phyloP scores from a whole-genome alignment of 2,329 filamentous ascomycete genomes.

The Diplodia mutila region DNA sequence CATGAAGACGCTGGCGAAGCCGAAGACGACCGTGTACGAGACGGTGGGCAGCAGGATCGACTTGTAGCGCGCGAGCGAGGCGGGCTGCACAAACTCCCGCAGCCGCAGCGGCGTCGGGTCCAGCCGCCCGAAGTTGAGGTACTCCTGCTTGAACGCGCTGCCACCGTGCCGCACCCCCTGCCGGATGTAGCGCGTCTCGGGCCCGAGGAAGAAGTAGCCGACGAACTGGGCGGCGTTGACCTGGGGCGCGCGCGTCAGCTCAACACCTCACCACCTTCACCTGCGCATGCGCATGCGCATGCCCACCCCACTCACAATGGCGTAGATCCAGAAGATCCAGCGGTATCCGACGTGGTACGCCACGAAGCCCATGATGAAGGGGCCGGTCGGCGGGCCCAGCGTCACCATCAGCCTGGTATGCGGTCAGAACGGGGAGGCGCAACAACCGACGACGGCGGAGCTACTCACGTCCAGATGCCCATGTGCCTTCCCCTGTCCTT shows the following conservation, averaged over 20 bases:
- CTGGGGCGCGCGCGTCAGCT: too few relatives aligned
- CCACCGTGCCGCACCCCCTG: conserved; percentile 40
- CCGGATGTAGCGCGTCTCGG: conserved; percentile 60
- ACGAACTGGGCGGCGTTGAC: conserved; percentile 61
- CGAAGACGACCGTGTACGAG: conserved; percentile 62
- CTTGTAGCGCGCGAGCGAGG: conserved; percentile 51
- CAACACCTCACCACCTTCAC: too few relatives aligned
- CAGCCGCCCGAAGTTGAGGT: conserved; percentile 51
- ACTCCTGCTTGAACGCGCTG: conserved; percentile 50
- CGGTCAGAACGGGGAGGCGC: background rate
- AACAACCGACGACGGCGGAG: too few relatives aligned
- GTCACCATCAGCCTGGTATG: conserved; percentile 49
- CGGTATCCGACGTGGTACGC: conserved; percentile 57
- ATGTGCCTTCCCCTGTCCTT: conserved; percentile 59
- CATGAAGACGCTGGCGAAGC: conserved; percentile 57
- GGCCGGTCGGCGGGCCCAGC: conserved; percentile 51
- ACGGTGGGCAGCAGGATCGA: conserved; percentile 56
- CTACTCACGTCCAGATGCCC: conserved; percentile 59
- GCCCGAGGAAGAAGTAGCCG: conserved; percentile 59
- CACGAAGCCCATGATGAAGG: conserved; percentile 52
- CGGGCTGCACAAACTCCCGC: conserved; percentile 58
- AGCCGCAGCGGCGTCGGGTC: conserved; percentile 55
- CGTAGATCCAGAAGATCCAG: conserved; percentile 64
- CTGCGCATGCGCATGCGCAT: too few relatives aligned
- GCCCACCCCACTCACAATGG: conserved; percentile 53